phyloP scores from a whole-genome alignment of 2,329 filamentous ascomycete genomes.

The Spiromastix sp. region DNA sequence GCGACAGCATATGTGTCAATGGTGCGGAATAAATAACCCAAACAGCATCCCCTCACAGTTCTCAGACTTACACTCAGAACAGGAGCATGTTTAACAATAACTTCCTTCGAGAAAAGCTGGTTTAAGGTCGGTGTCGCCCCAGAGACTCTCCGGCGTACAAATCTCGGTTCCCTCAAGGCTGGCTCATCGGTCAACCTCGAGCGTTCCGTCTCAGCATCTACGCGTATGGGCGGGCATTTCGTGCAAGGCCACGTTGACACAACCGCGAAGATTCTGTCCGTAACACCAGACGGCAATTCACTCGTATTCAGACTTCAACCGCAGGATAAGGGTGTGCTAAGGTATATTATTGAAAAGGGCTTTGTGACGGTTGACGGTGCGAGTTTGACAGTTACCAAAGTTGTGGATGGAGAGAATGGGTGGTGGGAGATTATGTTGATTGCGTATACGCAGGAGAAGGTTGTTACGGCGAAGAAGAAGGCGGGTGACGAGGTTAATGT shows the following conservation, averaged over 20 bases:
- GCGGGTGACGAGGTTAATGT: conserved; percentile 77
- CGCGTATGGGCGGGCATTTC: conserved; percentile 96
- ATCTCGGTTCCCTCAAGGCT: conserved; percentile 64
- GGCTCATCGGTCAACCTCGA: conserved; percentile 78
- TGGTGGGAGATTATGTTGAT: conserved; percentile 97
- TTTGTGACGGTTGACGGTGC: conserved; percentile 92
- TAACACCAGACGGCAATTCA: conserved; percentile 78
- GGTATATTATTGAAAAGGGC: conserved; percentile 92
- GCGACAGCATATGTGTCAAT: conserved; percentile 92
- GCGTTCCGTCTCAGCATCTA: conserved; percentile 79
- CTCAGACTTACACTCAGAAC: conserved; percentile 1
- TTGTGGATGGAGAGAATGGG: conserved; percentile 67
- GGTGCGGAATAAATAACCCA: conserved; percentile 36
- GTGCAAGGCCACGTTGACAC: conserved; percentile 97
- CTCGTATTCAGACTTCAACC: conserved; percentile 77
- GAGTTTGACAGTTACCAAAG: conserved; percentile 81
- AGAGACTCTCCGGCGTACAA: conserved; percentile 90
- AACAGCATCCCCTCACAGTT: neutral
- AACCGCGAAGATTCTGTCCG: conserved; percentile 61
- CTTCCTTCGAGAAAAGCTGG: conserved; percentile 47
- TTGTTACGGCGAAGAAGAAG: conserved; percentile 71
- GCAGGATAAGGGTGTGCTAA: conserved; percentile 55
- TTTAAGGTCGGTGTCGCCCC: conserved; percentile 94
- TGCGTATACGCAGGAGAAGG: conserved; percentile 86
- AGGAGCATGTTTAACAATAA: conserved; percentile 85